Evolutionary conservation across 1,139 yeast genomes (phyloP), one percentile per base, ranked within the genome.

Genomic region (Candida gigantensis): DNA sequence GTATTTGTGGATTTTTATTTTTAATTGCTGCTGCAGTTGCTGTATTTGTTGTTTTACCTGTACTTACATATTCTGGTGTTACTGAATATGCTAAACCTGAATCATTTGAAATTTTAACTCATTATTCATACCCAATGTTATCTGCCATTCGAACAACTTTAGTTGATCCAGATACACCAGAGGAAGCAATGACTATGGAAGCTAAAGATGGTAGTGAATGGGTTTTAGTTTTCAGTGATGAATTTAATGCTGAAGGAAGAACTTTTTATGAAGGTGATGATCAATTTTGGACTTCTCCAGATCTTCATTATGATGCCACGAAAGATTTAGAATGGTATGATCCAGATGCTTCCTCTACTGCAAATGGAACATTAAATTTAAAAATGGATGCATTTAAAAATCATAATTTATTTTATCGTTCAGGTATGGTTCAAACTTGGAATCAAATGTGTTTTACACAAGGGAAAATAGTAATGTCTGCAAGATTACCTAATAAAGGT

Each of bases 381-480:
- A 67, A 79, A 39, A 65, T 87, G 76, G 95, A 86, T 53, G 89
- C 94, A 4, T 81, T 63, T 54, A 65, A 75, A 47, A 84, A 80
- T 54, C 92, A 86, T 58, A 72, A 79, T 47, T 63, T 87, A 43
- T 81, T 74, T 53, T 87, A 86, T 60, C 72, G 95, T 44, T 81
- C 92, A 0, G 95, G 88, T 13, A 86, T 87, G 95, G 52, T 87
- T 14, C 95, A 87, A 61, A 66, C 79, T 27, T 87, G 96, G 96
- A 87, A 87, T 58, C 77, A 82, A 56, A 40, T 87, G 52, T 87
- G 96, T 57, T 84, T 82, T 52, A 80, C 88, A 10, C 86, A 86
- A 57, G 95, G 95, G 4, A 57, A 68, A 31, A 48, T 87, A 20
- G 92, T 84, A 54, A 72, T 83, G 3, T 78, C 86, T 6, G 89